Evolutionary conservation across 2,329 filamentous ascomycete species (phyloP), one percentile per base, ranked within the genome.

Genomic region (Shiraia sp.): DNA sequence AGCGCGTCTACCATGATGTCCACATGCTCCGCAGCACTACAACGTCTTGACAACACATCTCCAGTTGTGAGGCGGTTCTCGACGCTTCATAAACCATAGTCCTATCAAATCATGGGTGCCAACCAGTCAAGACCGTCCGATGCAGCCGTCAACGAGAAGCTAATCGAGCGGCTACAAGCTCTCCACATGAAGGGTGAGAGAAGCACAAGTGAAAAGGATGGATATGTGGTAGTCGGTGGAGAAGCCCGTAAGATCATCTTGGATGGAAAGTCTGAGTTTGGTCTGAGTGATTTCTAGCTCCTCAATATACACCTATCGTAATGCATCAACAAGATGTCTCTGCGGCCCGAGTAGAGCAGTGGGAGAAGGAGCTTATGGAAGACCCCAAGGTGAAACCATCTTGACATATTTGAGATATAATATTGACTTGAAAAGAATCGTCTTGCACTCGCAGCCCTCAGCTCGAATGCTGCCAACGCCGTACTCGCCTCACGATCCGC

Each of bases 391-490:
- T 83, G 50, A 53, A 62, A 14, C 17, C 23, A 16, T n/a, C 10
- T 26, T 12, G 10, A 10, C n/a, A 7, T 3, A 6, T 13, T 32
- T 9, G 36, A 36, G 2, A 33, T 7, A 15, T 27, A 4, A 13
- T 32, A 3, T 27, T 47, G 9, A 51, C n/a, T 7, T 2, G 12
- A 30, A n/a, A 45, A 77, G 75, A 81, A 82, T 59, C 88, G 87
- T 47, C 83, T 95, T 10, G 89, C 88, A 4, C 78, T 93, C 24
- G 82, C 85, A 2, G 87, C 87, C 2, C 75, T 95, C 35, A 85
- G 81, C 63, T 76, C 79, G 8, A 82, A 85, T 51, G 79, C 88
- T 48, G 84, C 87, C 6, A 78, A 79, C 42, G 70, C 80, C 9
- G 77, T 90, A 31, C 78, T 95, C 30, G 78, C 79, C 39, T 86